Evolutionary conservation across 139 green algal species (phyloP).

Genomic region (Diplosphaera chodatii): DNA sequence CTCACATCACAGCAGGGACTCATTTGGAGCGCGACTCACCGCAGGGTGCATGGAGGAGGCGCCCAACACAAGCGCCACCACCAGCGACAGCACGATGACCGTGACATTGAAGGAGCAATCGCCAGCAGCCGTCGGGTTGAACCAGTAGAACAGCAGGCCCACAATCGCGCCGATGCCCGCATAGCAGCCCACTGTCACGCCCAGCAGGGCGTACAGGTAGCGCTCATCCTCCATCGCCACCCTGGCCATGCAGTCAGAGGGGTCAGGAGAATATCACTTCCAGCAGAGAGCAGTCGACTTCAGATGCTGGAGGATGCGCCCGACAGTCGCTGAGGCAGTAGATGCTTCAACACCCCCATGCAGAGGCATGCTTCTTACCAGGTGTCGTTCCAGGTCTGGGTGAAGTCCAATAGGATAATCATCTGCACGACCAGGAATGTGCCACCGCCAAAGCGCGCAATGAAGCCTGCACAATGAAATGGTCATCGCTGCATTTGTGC

Average conservation of each 20-base stretch:
- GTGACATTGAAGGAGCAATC: conserved; percentile 86
- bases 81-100: conserved; percentile 70
- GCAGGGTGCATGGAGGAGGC: conserved; percentile 48
- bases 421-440: conserved; percentile 95
- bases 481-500: not conserved
- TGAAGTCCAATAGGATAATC: conserved; percentile 92
- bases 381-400: conserved; percentile 81
- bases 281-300: too few relatives aligned
- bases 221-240: conserved; percentile 73
- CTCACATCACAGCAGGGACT: too few relatives aligned
- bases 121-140: conserved; percentile 62
- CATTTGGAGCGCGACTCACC: conserved; percentile 9
- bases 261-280: too few relatives aligned
- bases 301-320: too few relatives aligned
- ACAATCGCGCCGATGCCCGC: conserved; percentile 25
- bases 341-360: too few relatives aligned
- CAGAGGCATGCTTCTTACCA: too few relatives aligned
- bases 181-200: conserved; percentile 63
- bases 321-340: too few relatives aligned
- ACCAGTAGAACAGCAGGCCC: conserved; percentile 80
- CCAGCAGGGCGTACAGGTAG: conserved; percentile 81
- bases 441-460: conserved; percentile 77
- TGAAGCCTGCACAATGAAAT: conserved; percentile 40
- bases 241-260: not conserved
- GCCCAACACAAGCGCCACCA: conserved; percentile 58